phyloP scores from a whole-genome alignment of 345 rosid genomes.

The Rubroshorea leprosula region DNA sequence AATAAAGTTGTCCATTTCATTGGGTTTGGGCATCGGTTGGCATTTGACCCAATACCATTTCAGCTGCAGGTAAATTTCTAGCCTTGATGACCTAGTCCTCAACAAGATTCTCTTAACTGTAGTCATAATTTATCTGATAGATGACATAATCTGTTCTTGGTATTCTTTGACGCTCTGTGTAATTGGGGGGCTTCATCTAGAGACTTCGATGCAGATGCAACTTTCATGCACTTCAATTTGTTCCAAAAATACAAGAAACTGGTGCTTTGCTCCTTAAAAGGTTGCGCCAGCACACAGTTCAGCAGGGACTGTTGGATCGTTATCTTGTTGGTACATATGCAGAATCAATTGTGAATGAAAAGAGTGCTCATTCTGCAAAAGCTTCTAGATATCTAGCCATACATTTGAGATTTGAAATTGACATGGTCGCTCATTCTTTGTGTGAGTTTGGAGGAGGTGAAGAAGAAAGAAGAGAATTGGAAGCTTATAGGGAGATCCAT shows the following conservation, averaged over 20 bases:
- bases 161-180: constrained; percentile 7
- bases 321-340: constrained; percentile 70
- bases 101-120: not conserved
- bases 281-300: constrained; percentile 47
- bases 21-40: constrained; percentile 94
- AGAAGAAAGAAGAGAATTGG: constrained; percentile 63
- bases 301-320: constrained; percentile 57
- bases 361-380: constrained; percentile 33
- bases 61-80: constrained; percentile 67
- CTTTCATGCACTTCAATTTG: constrained; percentile 73
- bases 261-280: constrained; percentile 71
- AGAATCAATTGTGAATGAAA: constrained; percentile 36
- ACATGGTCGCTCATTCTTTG: constrained; percentile 96
- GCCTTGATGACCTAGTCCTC: not conserved
- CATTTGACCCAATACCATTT: constrained; percentile 88
- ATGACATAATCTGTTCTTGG: constrained; percentile 7
- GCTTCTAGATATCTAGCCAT: constrained; percentile 72
- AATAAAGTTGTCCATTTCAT: constrained; percentile 76
- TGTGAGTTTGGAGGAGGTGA: constrained; percentile 93
- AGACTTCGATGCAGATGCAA: constrained; percentile 98
- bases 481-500: constrained; percentile 79
- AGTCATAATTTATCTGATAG: constrained; percentile 1
- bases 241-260: constrained; percentile 80
- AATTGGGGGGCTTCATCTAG: constrained; percentile 41
- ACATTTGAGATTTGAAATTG: constrained; percentile 90